Evolutionary conservation across 1,284 basidiomycete genomes (phyloP), one percentile per base, ranked within the genome.

Genomic region (Malassezia equina): DNA sequence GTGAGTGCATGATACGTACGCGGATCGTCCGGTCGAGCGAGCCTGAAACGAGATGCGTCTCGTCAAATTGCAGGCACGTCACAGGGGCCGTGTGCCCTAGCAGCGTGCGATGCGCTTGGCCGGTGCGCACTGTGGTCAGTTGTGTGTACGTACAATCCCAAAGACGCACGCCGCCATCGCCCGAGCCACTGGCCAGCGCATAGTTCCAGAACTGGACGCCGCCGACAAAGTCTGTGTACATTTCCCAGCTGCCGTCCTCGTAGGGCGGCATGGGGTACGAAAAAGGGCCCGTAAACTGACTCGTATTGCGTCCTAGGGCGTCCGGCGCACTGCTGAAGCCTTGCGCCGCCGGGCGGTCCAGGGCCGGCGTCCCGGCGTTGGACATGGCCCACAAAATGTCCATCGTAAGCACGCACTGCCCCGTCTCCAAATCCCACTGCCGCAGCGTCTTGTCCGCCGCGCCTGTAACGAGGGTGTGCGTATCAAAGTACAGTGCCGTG

Each of bases 361-460:
- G 24, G 6, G 25, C 32, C 13, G 48, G 29, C 24, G 46, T 21
- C 29, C 36, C 81, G 1, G 90, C 85, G 77, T 98, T 93, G 15
- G 89, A 89, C 65, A 98, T 95, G 3, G 93, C 93, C 94, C 94
- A 99, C 17, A 99, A 82, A 59, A 99, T 94, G 77, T 99, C 94
- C 94, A 99, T 99, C 11, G 93, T 94, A 79, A 95, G 84, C 47
- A 98, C 85, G 75, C 93, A 96, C 52, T 98, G 93, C 4, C 93
- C 93, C 0, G 93, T 96, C 34, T 83, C 83, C 52, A 98, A 82
- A 73, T 98, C 93, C 94, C 94, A 98, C 75, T 98, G 91, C 2
- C 93, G 85, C 55, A 99, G 81, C 1, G 94, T 99, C 78, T 96
- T 95, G 79, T 99, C 94, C 3, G 88, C 90, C 3, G 93, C 93